Conservation (phyloP, 2,329 filamentous ascomycete genomes). For the Penicillium olsonii region DNA sequence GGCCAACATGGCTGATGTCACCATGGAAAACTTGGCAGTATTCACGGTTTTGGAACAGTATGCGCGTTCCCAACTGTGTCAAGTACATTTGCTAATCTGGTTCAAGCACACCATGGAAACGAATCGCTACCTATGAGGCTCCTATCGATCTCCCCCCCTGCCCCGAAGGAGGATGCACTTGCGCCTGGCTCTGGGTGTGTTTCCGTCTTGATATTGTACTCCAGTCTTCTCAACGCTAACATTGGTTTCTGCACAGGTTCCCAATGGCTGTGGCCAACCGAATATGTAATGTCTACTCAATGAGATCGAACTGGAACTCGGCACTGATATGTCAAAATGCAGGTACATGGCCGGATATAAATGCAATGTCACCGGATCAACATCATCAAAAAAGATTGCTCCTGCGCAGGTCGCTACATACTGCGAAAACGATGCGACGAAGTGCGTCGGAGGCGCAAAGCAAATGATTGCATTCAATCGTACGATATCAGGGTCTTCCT, state of each 20-base stretch:
- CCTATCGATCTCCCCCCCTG: constrained; percentile 39
- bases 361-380: constrained; percentile 51
- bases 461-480: constrained; percentile 55
- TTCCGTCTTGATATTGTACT: neutral
- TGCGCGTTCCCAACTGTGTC: constrained; percentile 11
- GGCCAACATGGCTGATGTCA: constrained; percentile 49
- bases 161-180: constrained; percentile 41
- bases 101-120: constrained; percentile 41
- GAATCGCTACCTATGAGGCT: constrained; percentile 40
- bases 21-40: constrained; percentile 55
- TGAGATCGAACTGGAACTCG: neutral
- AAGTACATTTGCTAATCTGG: neutral
- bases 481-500: constrained; percentile 9
- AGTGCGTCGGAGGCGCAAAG: constrained; percentile 52
- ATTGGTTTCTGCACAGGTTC: constrained; percentile 21
- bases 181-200: constrained; percentile 45
- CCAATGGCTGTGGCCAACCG: constrained; percentile 39
- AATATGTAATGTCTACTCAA: constrained; percentile 34
- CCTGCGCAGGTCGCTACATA: constrained; percentile 45
- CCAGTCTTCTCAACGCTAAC: neutral
- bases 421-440: constrained; percentile 44
- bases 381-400: constrained; percentile 45
- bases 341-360: constrained; percentile 53
- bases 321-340: neutral
- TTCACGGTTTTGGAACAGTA: constrained; percentile 51